phyloP scores from a whole-genome alignment of 352 stramenopile species.

The Pilasporangium apinafurcum region DNA sequence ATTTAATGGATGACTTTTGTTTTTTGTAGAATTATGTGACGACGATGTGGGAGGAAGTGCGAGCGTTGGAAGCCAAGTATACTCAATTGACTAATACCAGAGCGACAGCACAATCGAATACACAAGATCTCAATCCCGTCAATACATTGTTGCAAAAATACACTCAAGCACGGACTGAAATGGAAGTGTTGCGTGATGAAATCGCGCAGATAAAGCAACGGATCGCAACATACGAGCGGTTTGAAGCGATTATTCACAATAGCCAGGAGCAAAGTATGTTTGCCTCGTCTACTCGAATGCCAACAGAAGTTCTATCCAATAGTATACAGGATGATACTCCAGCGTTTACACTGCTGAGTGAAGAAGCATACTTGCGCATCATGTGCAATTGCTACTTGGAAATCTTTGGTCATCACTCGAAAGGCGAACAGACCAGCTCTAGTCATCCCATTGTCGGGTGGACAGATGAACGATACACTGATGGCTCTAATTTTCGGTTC shows the following conservation, averaged over 20 bases:
- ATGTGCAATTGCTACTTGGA: conserved; percentile 46
- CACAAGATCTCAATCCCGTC: too few species aligned
- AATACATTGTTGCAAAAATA: conserved; percentile 29
- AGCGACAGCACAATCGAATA: too few species aligned
- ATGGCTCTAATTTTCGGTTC: conserved; percentile 39
- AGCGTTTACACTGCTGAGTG: conserved; percentile 16
- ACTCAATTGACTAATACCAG: conserved; percentile 8
- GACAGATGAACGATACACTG: conserved; percentile 43
- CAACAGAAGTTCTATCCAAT: conserved; percentile 1
- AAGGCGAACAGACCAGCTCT: conserved; percentile 29
- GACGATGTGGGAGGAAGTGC: conserved; percentile 30
- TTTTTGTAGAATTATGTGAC: conserved; percentile 26
- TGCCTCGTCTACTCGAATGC: conserved; percentile 12
- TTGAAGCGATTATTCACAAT: conserved; percentile 24
- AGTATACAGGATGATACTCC: background rate
- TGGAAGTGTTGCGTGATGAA: conserved; percentile 20
- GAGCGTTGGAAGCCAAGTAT: conserved; percentile 21
- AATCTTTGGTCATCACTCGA: conserved; percentile 29
- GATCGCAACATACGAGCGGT: conserved; percentile 26
- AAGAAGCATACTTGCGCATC: conserved; percentile 27
- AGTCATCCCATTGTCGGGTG: conserved; percentile 35
- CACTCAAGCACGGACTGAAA: conserved; percentile 16
- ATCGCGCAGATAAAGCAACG: conserved; percentile 29
- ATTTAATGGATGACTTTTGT: too few species aligned
- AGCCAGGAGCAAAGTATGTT: conserved; percentile 27